Conservation (phyloP, 768 basidiomycete genomes). For the Leccinum pellstonianum region DNA sequence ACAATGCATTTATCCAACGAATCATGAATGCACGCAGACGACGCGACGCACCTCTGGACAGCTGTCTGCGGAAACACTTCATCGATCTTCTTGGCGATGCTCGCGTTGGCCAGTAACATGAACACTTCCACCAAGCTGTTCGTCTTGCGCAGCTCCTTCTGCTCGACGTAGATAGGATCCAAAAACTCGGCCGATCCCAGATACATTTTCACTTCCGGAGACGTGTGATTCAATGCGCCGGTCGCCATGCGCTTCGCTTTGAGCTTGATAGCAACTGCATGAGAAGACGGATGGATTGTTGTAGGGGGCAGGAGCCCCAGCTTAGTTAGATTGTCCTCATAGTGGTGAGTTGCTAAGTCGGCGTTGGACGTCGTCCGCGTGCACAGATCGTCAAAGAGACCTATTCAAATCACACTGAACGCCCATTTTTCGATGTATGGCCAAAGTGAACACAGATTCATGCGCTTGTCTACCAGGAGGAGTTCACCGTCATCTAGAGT, state of each 20-base stretch:
- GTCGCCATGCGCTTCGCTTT: conserved; percentile 88
- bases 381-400: neutral
- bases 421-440: conserved; percentile 84
- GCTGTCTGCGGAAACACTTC: too few relatives aligned
- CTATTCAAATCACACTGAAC: too few relatives aligned
- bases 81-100: too few relatives aligned
- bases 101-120: too few relatives aligned
- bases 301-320: too few relatives aligned
- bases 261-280: conserved; percentile 80
- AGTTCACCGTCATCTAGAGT: neutral
- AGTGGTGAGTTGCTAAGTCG: conserved; percentile 68
- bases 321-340: too few relatives aligned
- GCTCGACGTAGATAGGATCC: conserved; percentile 96
- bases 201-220: conserved; percentile 97
- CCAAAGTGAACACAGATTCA: conserved; percentile 29
- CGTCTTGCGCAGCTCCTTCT: conserved; percentile 50
- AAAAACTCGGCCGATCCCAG: conserved; percentile 90
- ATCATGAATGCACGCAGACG: too few relatives aligned
- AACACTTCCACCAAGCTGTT: too few relatives aligned
- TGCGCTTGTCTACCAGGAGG: too few relatives aligned
- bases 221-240: conserved; percentile 94
- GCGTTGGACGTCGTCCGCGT: neutral
- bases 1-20: conserved; percentile 87
- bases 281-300: conserved; percentile 75
- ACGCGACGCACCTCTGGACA: too few relatives aligned